Evolutionary conservation across 495 filamentous ascomycete genomes (phyloP), one percentile per base, ranked within the genome.

Genomic region (Penicillium cosmopolitanum): DNA sequence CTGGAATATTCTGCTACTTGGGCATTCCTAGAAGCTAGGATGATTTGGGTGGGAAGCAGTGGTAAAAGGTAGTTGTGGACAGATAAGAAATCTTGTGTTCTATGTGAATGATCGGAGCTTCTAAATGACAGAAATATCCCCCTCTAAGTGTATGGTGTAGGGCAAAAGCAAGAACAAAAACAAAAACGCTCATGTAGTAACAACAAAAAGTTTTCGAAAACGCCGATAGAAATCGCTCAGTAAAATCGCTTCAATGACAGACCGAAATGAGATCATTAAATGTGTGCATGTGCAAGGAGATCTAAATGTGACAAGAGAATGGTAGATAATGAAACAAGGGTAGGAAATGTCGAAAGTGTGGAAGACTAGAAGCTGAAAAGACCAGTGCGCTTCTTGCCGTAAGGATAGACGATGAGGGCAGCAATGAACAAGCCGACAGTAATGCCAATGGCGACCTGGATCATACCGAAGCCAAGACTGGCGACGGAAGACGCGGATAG

Each of bases 371-470:
- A 95, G 67, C 87, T 91, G 69, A 96, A 96, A 66, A 97, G 69
- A 2, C 92, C 92, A 72, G 89, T 93, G 58, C 92, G 84, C 68
- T 87, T 86, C 78, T 97, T 97, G 8, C 92, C 92, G 64, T 90
- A 82, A 4, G 93, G 93, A 80, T 97, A 97, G 11, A 97, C 85
- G 34, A 96, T 74, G 60, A 97, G 66, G 5, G 91, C 90, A 42
- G 91, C 90, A 56, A 95, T 76, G 64, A 96, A 97, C 58, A 97
- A 67, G 2, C 93, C 93, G 3, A 96, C 91, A 3, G 92, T 93
- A 68, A 96, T 96, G 16, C 91, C 93, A 66, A 96, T 96, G 1
- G 93, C 93, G 13, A 97, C 86, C 73, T 97, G 90, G 52, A 97
- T 89, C 78, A 98, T 95, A 28, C 84, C 88, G 62, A 89, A 92